Base-by-base conservation (phyloP, 495 filamentous ascomycete species). In the Chaetomidium leptoderma region DNA sequence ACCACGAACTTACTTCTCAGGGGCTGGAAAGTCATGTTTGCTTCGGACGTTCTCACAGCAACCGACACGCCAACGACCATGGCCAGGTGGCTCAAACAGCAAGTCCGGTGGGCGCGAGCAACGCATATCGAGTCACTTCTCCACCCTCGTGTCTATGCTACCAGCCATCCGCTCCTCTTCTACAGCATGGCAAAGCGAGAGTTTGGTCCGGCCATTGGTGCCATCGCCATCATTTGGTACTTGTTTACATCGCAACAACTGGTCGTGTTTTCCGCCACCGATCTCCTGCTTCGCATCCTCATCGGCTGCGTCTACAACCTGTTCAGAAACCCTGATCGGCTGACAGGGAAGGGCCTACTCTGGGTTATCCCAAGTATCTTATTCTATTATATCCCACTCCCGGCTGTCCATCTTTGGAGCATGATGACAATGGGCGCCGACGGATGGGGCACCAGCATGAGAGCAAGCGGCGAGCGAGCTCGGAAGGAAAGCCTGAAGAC, bases 391-490 rank as follows among this genome's bases (percentile, higher is more conserved):
- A 40, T 59, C 40, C 56, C 56, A 1, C 30, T 59, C 13, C 56
- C 56, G 16, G 56, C 56, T n/a, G 39, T 59, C 19, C 56, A 59
- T 36, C 33, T 59, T 1, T 59, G 45, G 43, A 59, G 56, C 48
- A 59, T 59, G 47, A n/a, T 59, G 39, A 59, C 56, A 1, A 59
- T 59, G 56, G 47, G 47, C 1, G 56, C 56, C 3, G 56, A 59
- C 19, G 56, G 56, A 14, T 59, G 56, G 56, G 56, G 56, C 6
- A 59, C 56, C 17, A 50, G 24, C 21, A 59, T 59, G 56, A 26
- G 56, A 16, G 56, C 56, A 8, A 59, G 56, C 19, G 49, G 56
- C 4, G 56, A 59, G 16, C n/a, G 40, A 48, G 56, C 37, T 0
- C 42, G 42, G 21, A 59, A 19, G 32, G 56, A 59, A 24, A 36